Evolutionary conservation across 2,329 filamentous ascomycete genomes (phyloP).

Genomic region (Rhynchosporium secalis): DNA sequence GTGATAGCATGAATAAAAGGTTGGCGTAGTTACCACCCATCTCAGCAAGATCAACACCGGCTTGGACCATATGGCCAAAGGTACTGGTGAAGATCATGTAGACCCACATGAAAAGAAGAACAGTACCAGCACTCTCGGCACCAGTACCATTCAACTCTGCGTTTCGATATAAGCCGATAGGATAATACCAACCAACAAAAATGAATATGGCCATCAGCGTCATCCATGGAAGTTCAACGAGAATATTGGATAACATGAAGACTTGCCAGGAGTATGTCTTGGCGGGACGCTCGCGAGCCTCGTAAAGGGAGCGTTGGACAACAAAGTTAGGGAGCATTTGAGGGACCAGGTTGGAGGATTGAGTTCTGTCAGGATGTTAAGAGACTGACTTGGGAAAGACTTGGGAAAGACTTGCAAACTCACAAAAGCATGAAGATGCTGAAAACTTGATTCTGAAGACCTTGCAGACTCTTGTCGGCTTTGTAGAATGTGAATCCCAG

Average conservation of each 20-base stretch:
- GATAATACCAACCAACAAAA: conserved; percentile 83
- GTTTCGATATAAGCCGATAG: conserved; percentile 73
- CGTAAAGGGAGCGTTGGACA: conserved; percentile 52
- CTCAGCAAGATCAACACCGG: conserved; percentile 76
- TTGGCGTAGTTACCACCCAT: conserved; percentile 75
- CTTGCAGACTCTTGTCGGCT: conserved; percentile 55
- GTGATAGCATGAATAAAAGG: conserved; percentile 68
- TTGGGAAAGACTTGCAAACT: not conserved
- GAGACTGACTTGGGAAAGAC: no score
- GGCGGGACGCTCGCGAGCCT: conserved; percentile 72
- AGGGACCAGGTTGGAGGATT: conserved; percentile 72
- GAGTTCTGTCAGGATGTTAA: conserved; percentile 46
- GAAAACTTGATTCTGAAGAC: conserved; percentile 72
- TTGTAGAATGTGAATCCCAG: conserved; percentile 71
- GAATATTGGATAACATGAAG: conserved; percentile 68
- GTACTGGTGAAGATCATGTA: conserved; percentile 85
- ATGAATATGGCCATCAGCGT: conserved; percentile 69
- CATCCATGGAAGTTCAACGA: conserved; percentile 86
- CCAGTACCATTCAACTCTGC: conserved; percentile 61
- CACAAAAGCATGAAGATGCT: conserved; percentile 71
- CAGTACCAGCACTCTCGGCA: conserved; percentile 69
- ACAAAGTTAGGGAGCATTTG: conserved; percentile 75
- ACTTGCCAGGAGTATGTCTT: conserved; percentile 76
- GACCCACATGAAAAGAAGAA: conserved; percentile 72
- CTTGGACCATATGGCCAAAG: conserved; percentile 77